A percentile compares a stretch with the other conserved stretches of the same genome.
These are phyloP conservation scores for Phoma sp. DNA, from an alignment of 2,329 filamentous ascomycete species.

Conservation along the genomic window DNA sequence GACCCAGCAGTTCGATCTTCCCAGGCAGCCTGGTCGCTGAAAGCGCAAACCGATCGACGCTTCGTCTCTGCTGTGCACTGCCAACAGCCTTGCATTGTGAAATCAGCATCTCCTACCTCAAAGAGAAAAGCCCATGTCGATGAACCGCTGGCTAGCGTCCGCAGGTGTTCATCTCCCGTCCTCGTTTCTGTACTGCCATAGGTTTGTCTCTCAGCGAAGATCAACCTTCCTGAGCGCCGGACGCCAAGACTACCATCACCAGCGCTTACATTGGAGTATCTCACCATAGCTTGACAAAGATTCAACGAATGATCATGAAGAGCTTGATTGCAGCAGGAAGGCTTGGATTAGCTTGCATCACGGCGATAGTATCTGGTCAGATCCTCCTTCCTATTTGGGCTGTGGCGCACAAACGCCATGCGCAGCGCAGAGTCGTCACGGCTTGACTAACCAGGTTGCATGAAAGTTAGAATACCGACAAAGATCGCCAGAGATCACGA, in stretches of 20 bases:
- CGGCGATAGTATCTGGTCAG: neutral
- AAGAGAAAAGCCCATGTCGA: neutral
- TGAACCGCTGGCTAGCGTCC: neutral
- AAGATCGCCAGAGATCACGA: neutral
- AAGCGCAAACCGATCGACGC: neutral
- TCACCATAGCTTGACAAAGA: neutral
- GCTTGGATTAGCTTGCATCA: conserved; percentile 2
- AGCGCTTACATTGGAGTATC: neutral
- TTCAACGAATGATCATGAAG: neutral
- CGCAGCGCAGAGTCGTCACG: neutral
- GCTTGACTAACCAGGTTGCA: neutral
- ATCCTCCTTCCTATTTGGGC: conserved; percentile 7
- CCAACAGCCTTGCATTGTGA: neutral
- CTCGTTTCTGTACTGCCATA: neutral
- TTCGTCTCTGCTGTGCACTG: neutral
- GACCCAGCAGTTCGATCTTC: too few species aligned
- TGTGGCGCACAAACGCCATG: neutral
- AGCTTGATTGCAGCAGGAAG: neutral
- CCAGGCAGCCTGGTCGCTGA: too few species aligned
- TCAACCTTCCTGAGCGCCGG: conserved; percentile 7
- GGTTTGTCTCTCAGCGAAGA: neutral
- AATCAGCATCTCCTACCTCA: neutral
- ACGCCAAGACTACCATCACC: conserved; percentile 1
- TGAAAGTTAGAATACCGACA: neutral
- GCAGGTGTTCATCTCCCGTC: neutral